phyloP scores from a whole-genome alignment of 1,139 yeast genomes.

The Pneumocystis oryctolagi region DNA sequence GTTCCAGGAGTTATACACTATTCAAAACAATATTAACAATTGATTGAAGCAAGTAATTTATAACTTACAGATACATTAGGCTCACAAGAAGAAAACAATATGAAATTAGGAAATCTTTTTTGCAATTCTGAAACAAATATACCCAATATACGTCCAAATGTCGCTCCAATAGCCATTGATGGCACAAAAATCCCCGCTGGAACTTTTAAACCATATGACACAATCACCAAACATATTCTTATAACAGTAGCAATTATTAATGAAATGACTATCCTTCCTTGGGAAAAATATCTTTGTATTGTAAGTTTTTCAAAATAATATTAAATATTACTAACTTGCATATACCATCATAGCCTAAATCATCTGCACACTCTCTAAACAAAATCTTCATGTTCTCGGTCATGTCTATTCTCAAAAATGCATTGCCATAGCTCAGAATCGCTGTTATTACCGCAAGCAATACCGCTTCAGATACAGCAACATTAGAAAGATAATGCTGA shows the following conservation, averaged over 20 bases:
- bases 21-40: background rate
- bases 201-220: slow-evolving; percentile 81
- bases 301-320: background rate
- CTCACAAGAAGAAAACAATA: slow-evolving; percentile 34
- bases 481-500: slow-evolving; percentile 43
- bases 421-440: slow-evolving; percentile 65
- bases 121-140: slow-evolving; percentile 47
- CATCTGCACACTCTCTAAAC: slow-evolving; percentile 66
- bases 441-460: slow-evolving; percentile 58
- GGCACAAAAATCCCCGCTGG: slow-evolving; percentile 97
- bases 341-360: slow-evolving; percentile 23
- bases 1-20: slow-evolving; percentile 80
- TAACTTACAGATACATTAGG: slow-evolving; percentile 23
- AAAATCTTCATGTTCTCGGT: slow-evolving; percentile 84
- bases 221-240: slow-evolving; percentile 54
- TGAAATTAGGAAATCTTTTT: slow-evolving; percentile 29
- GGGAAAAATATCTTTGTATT: background rate
- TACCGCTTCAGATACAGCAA: slow-evolving; percentile 58
- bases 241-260: slow-evolving; percentile 57
- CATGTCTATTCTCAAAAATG: slow-evolving; percentile 74
- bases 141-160: slow-evolving; percentile 79
- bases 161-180: slow-evolving; percentile 91
- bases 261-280: slow-evolving; percentile 29
- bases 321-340: slow-evolving; percentile 15
- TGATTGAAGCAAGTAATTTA: background rate